Base-by-base conservation (phyloP, 2,329 filamentous ascomycete genomes). In the Chaetothyriales sp. region DNA sequence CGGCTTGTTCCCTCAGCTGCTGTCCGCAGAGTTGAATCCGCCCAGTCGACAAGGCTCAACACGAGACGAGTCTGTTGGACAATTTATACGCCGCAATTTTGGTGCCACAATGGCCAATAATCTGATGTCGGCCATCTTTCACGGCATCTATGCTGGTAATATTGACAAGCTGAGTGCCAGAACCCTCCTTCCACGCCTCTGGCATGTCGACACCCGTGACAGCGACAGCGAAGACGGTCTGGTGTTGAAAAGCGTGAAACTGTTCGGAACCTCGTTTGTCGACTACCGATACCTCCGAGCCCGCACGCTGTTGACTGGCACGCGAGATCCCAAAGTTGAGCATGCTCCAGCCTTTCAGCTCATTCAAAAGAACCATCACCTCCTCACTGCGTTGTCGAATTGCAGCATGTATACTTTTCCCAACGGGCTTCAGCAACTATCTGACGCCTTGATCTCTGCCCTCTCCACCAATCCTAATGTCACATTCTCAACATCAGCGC, bases 101-200 rank as follows among this genome's bases (percentile, higher is more conserved):
- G 72, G 74, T 44, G 69, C 73, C 19, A 65, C 71, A 32, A 56
- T 84, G 5, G 79, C 79, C 12, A 74, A 92, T 58, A 89, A 93
- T 60, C 49, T 95, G 18, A 67, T 80, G 5, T 95, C 87, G 4
- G 87, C 82, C 1, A 63, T 80, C 1, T 67, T 87, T 49, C 92
- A 96, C 66, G 92, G 92, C 43, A 87, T 96, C 52, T 95, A 93
- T 65, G 92, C 89, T 19, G 92, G 92, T 4, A 85, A 95, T 66
- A 79, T 94, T 46, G 80, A 85, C 64, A 76, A 83, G 62, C 71
- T 96, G 48, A 95, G 88, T 65, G 79, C 79, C 46, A 79, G 79
- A 59, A 80, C 78, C 48, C 70, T 84, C 43, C 63, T 83, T 42
- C 68, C 81, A 8, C 58, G 66, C 22, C 51, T 70, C 0, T 73